Conservation (phyloP, 768 basidiomycete species). For the Leccinum broughii region DNA sequence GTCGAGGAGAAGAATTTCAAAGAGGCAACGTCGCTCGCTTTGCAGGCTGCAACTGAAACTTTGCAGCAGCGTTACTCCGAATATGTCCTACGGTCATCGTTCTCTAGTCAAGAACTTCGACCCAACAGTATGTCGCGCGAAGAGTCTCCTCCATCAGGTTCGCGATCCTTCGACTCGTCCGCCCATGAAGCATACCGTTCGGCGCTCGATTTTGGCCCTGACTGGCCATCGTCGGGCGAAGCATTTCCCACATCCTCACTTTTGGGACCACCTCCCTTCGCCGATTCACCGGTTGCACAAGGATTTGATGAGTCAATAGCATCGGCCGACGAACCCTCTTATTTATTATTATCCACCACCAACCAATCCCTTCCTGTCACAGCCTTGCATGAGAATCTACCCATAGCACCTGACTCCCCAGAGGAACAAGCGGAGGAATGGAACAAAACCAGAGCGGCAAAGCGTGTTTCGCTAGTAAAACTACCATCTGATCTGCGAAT, state of each 20-base stretch:
- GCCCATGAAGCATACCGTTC: slow-evolving; percentile 66
- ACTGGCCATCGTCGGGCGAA: slow-evolving; percentile 47
- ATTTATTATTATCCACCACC: slow-evolving; percentile 21
- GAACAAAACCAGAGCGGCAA: slow-evolving; percentile 82
- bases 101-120: slow-evolving; percentile 34
- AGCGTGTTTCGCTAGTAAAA: slow-evolving; percentile 79
- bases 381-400: slow-evolving; percentile 46
- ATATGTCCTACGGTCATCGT: slow-evolving; percentile 33
- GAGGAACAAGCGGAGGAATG: slow-evolving; percentile 86
- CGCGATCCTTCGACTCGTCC: slow-evolving; percentile 44
- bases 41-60: slow-evolving; percentile 70
- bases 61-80: slow-evolving; percentile 47
- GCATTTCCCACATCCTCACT: slow-evolving; percentile 36
- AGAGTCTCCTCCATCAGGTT: slow-evolving; percentile 11
- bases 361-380: slow-evolving; percentile 23
- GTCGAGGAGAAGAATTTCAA: slow-evolving; percentile 69
- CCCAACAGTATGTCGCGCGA: slow-evolving; percentile 15
- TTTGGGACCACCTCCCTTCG: slow-evolving; percentile 30
- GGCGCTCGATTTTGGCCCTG: slow-evolving; percentile 55
- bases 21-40: slow-evolving; percentile 65
- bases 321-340: slow-evolving; percentile 28
- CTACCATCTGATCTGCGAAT: slow-evolving; percentile 57
- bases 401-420: slow-evolving; percentile 44
- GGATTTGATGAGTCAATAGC: slow-evolving; percentile 33
- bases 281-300: slow-evolving; percentile 38